phyloP scores from a whole-genome alignment of 257 asterid species.

The Eustoma russellianum region DNA sequence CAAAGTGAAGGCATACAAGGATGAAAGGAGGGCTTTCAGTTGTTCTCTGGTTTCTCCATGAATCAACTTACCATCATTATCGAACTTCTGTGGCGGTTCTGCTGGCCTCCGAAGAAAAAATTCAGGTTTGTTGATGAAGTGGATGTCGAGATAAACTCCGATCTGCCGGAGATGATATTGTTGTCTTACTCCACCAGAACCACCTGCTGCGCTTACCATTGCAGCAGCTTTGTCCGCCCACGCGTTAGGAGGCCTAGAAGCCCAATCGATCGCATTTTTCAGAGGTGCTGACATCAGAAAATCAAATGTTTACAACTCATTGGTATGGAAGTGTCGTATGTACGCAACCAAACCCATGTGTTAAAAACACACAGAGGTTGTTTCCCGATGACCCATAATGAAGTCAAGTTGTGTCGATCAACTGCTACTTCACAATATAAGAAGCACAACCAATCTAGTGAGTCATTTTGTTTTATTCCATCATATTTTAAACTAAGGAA shows the following conservation, averaged over 20 bases:
- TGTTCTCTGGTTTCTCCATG: slow-evolving; percentile 41
- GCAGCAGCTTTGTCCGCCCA: slow-evolving; percentile 74
- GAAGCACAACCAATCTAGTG: no score
- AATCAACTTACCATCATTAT: slow-evolving; percentile 45
- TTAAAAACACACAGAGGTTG: no score
- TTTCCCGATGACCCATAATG: no score
- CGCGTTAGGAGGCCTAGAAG: slow-evolving; percentile 61
- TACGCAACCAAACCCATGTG: no score
- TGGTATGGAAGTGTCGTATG: no score
- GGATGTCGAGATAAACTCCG: slow-evolving; percentile 64
- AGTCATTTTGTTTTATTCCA: no score
- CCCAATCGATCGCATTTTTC: slow-evolving; percentile 81
- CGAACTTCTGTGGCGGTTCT: slow-evolving; percentile 55
- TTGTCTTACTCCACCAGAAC: slow-evolving; percentile 51
- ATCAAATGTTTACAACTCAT: no score
- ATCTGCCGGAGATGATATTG: slow-evolving; percentile 77
- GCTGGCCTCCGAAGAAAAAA: slow-evolving; percentile 38
- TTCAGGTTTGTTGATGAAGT: slow-evolving; percentile 78
- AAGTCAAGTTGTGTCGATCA: no score
- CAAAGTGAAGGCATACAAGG: slow-evolving; percentile 49
- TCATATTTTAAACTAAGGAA: no score
- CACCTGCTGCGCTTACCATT: slow-evolving; percentile 56
- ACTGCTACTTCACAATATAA: no score
- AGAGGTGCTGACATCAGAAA: slow-evolving; percentile 32
- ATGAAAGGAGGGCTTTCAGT: slow-evolving; percentile 35